These are phyloP conservation scores for Curvularia eragrostidis DNA, from an alignment of 2,329 filamentous ascomycete genomes.

Conservation along the genomic window DNA sequence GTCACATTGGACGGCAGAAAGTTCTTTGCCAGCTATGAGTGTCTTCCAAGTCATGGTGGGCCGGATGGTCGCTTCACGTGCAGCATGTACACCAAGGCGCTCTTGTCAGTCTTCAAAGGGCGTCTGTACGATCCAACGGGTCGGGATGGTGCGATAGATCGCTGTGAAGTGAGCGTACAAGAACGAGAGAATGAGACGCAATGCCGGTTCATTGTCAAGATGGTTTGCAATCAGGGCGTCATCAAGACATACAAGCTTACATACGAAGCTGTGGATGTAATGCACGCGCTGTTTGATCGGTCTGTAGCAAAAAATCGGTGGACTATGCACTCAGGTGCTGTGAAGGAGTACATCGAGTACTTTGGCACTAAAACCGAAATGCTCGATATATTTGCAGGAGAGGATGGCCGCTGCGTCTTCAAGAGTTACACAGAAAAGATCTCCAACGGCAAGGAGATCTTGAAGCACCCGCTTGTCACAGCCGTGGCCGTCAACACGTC, in stretches of 20 bases:
- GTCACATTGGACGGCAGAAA: conserved; percentile 70
- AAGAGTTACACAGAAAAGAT: conserved; percentile 84
- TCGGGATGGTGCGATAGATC: conserved; percentile 73
- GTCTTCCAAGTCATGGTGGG: conserved; percentile 52
- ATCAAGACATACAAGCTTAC: conserved; percentile 79
- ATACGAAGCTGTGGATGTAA: conserved; percentile 75
- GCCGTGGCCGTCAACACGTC: conserved; percentile 77
- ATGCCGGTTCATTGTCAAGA: conserved; percentile 76
- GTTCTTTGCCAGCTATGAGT: conserved; percentile 78
- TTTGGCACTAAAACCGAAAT: conserved; percentile 83
- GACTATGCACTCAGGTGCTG: conserved; percentile 72
- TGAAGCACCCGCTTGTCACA: conserved; percentile 82
- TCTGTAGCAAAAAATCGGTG: conserved; percentile 71
- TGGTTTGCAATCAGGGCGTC: conserved; percentile 76
- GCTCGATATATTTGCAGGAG: conserved; percentile 73
- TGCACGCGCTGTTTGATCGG: conserved; percentile 77
- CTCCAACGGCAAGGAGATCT: conserved; percentile 72
- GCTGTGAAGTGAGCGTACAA: conserved; percentile 75
- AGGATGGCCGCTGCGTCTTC: conserved; percentile 73
- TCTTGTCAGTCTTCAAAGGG: conserved; percentile 77
- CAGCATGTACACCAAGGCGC: conserved; percentile 71
- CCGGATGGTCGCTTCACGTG: conserved; percentile 70
- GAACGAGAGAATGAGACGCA: conserved; percentile 71
- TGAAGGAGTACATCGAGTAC: conserved; percentile 79
- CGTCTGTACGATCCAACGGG: conserved; percentile 69